Percentiles rank a stretch among this genome's conserved stretches.
Conservation (phyloP, 208 protist genomes). For the Wallacemonas sp. region DNA sequence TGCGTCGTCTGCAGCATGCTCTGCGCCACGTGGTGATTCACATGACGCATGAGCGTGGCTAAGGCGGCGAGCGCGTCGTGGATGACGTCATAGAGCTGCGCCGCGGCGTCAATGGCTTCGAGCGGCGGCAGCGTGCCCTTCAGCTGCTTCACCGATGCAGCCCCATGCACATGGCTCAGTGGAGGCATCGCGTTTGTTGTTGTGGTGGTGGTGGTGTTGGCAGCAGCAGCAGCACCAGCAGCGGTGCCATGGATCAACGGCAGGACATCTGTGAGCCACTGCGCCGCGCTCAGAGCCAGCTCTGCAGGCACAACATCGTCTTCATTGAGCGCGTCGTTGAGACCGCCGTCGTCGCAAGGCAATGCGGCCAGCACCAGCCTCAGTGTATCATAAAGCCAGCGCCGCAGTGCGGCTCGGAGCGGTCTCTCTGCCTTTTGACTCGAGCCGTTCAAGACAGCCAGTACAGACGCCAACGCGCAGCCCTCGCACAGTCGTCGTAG, state of each 20-base stretch:
- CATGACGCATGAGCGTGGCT: not conserved
- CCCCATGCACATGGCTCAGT: not conserved
- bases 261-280: too few species aligned
- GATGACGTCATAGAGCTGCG: not conserved
- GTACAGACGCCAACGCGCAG: too few species aligned
- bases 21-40: too few species aligned
- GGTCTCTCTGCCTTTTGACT: not conserved
- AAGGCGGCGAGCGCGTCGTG: not conserved
- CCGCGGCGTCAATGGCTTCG: not conserved
- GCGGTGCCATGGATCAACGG: not conserved
- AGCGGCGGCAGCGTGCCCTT: not conserved
- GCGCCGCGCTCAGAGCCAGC: too few species aligned
- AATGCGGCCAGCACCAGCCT: not conserved
- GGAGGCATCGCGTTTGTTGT: not conserved
- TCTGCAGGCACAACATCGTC: too few species aligned
- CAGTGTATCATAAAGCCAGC: not conserved
- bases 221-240: too few species aligned
- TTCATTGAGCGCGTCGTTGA: too few species aligned
- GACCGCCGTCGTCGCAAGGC: too few species aligned
- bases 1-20: too few species aligned
- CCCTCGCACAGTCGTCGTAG: too few species aligned
- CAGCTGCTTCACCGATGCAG: not conserved
- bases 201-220: too few species aligned
- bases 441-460: too few species aligned
- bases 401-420: not conserved